phyloP scores from a whole-genome alignment of 139 green algal genomes.

The Micromonas pusilla region DNA sequence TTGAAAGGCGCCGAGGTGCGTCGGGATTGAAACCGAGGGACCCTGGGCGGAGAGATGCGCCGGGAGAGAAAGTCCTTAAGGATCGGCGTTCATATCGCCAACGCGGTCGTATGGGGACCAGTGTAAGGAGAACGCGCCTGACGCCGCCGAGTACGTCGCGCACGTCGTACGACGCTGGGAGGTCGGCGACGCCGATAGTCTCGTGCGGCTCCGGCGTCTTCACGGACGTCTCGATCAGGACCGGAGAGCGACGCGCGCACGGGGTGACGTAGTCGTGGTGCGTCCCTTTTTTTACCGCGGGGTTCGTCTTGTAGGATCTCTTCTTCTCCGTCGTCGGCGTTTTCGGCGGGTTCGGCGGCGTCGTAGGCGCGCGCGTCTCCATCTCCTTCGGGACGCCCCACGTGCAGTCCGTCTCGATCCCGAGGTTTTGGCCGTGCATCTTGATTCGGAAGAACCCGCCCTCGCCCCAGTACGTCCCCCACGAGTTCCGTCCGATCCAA shows the following conservation, averaged over 20 bases:
- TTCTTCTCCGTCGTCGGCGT: not conserved
- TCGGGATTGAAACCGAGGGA: too few relatives aligned
- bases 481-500: conserved; percentile 62
- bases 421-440: conserved; percentile 66
- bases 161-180: too few relatives aligned
- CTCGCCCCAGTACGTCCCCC: conserved; percentile 72
- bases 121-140: too few relatives aligned
- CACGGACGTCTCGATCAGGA: not conserved
- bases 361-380: conserved; percentile 2
- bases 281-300: not conserved
- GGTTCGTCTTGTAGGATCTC: not conserved
- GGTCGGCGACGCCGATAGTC: too few relatives aligned
- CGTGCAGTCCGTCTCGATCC: conserved; percentile 63
- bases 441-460: conserved; percentile 67
- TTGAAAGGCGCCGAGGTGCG: too few relatives aligned
- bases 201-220: too few relatives aligned
- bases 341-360: not conserved
- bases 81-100: too few relatives aligned
- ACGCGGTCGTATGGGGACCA: too few relatives aligned
- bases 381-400: conserved; percentile 59
- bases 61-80: too few relatives aligned
- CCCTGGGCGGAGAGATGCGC: too few relatives aligned
- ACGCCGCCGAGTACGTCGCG: too few relatives aligned
- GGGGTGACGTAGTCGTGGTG: not conserved
- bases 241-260: not conserved